Evolutionary conservation across 805 yeast genomes (phyloP), one percentile per base, ranked within the genome.

Genomic region (Brettanomyces nanus): DNA sequence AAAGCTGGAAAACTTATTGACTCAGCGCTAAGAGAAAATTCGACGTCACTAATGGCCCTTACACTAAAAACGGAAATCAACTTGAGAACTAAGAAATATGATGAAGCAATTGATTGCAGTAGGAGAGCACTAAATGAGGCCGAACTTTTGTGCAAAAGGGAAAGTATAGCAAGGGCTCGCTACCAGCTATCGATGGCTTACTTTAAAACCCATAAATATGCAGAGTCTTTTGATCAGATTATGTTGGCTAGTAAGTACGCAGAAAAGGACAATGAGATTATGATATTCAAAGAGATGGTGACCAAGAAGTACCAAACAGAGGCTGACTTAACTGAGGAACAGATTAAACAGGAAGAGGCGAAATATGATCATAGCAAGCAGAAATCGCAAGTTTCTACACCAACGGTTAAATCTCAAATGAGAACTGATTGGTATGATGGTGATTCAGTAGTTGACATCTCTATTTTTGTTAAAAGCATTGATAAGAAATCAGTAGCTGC

Each of bases 391-490:
- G n/a, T n/a, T n/a, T n/a, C n/a, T n/a, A n/a, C n/a, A n/a, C n/a
- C n/a, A n/a, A n/a, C n/a, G n/a, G n/a, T n/a, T n/a, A n/a, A n/a
- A n/a, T n/a, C n/a, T n/a, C n/a, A n/a, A n/a, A n/a, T 69, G 28
- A 69, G 69, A 48, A 59, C 63, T n/a, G 89, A 83, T 46, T 83
- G 82, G 77, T 90, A 78, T 60, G 96, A 92, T 56, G 68, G 78
- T 13, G 49, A 62, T 7, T 62, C 62, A 1, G 54, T 56, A 3
- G 73, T 87, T 11, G 77, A 79, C 1, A 64, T 89, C 21, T 75
- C 90, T 2, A 60, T 90, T 5, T 90, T 80, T 51, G 75, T 85
- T 34, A 78, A 81, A 43, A 71, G 71, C 29, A 71, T 85, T 14
- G 77, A 80, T 6, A 53, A 66, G 32, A 76, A 73, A 4, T 56